Evolutionary conservation across 2,329 filamentous ascomycete genomes (phyloP).

Genomic region (Fusarium sp.): DNA sequence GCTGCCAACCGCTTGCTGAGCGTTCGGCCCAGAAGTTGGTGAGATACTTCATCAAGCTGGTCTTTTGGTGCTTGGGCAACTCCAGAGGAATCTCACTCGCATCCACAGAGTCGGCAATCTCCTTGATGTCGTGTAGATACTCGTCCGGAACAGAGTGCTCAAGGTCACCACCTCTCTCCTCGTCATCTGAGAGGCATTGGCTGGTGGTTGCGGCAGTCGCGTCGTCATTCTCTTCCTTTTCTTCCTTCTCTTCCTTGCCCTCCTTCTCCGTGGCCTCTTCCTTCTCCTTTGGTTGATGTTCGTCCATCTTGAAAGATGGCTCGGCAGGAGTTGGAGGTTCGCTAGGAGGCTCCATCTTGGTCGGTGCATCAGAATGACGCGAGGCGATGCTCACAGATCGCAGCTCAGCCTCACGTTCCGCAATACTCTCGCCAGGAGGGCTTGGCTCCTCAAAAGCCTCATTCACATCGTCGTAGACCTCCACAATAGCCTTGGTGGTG

Average conservation of each 20-base stretch:
- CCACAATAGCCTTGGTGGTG: conserved; percentile 93
- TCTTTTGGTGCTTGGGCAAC: conserved; percentile 90
- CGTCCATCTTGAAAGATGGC: conserved; percentile 34
- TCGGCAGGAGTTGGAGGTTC: conserved; percentile 42
- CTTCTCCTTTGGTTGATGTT: conserved; percentile 33
- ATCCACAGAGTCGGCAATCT: conserved; percentile 68
- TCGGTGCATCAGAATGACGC: conserved; percentile 43
- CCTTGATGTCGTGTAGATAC: conserved; percentile 67
- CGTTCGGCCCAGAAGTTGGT: conserved; percentile 99
- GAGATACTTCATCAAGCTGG: conserved; percentile 91
- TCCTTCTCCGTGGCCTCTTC: conserved; percentile 22
- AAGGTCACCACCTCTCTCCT: conserved; percentile 72
- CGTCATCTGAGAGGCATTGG: conserved; percentile 72
- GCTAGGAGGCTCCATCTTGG: conserved; percentile 27
- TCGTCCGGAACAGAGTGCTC: conserved; percentile 75
- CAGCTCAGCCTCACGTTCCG: conserved; percentile 47
- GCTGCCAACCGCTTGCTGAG: conserved; percentile 92
- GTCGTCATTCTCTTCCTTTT: conserved; percentile 45
- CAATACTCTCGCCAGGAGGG: conserved; percentile 55
- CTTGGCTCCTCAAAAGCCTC: conserved; percentile 87
- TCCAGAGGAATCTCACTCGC: conserved; percentile 71
- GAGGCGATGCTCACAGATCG: conserved; percentile 36
- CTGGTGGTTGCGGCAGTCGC: conserved; percentile 45
- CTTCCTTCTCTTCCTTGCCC: conserved; percentile 41
- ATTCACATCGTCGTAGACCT: conserved; percentile 92